Evolutionary conservation across 1,284 basidiomycete genomes (phyloP).

Genomic region (Hortiboletus rubellus): DNA sequence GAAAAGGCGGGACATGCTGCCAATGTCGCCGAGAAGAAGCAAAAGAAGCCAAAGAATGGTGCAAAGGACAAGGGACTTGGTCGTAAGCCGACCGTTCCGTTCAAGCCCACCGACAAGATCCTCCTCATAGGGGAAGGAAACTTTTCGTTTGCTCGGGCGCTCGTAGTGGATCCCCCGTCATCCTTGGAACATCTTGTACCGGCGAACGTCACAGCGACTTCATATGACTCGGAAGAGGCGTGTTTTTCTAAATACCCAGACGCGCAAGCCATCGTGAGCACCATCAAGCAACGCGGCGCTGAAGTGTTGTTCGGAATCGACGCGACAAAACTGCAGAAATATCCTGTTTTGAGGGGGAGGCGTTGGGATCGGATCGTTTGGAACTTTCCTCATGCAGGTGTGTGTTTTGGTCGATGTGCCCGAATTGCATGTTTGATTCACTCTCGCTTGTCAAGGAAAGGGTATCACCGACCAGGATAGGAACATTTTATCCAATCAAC

Average conservation of each 20-base stretch:
- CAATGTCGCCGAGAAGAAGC: constrained; percentile 50
- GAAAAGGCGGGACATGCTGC: constrained; percentile 49
- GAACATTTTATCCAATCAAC: constrained; percentile 91
- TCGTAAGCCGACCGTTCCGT: constrained; percentile 64
- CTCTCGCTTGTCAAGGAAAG: constrained; percentile 56
- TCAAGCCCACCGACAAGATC: constrained; percentile 73
- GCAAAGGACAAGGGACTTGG: constrained; percentile 30
- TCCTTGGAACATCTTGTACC: constrained; percentile 58
- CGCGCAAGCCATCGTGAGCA: constrained; percentile 59
- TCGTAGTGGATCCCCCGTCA: constrained; percentile 57
- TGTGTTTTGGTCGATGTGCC: background rate
- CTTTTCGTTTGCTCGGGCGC: constrained; percentile 87
- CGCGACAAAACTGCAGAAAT: constrained; percentile 73
- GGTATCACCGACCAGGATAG: constrained; percentile 94
- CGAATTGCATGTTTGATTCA: background rate
- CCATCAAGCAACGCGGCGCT: constrained; percentile 61
- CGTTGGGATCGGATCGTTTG: constrained; percentile 85
- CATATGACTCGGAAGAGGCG: constrained; percentile 79
- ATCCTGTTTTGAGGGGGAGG: constrained; percentile 52
- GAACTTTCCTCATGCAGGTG: constrained; percentile 97
- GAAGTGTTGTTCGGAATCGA: constrained; percentile 85
- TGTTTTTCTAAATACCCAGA: constrained; percentile 88
- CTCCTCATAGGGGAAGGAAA: constrained; percentile 95
- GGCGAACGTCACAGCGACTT: constrained; percentile 79
- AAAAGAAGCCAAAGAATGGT: constrained; percentile 36